Conservation (phyloP, 2,329 filamentous ascomycete species). For the Clonostachys rosea region DNA sequence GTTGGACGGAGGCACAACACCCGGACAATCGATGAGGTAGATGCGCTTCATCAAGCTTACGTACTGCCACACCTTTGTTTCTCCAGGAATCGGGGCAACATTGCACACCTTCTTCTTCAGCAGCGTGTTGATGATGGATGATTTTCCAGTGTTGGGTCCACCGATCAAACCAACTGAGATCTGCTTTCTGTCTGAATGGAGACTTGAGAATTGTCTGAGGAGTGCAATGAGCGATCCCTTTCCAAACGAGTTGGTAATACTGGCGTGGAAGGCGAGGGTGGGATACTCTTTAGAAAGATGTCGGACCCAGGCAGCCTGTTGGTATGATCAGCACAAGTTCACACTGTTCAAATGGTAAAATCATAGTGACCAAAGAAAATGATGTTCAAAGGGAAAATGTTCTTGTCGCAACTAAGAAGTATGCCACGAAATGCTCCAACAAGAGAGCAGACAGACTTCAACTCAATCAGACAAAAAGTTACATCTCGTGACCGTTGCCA, state of each 20-base stretch:
- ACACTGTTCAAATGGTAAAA: constrained; percentile 4
- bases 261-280: constrained; percentile 90
- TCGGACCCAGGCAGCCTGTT: constrained; percentile 87
- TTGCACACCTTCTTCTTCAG: constrained; percentile 92
- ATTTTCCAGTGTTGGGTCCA: constrained; percentile 87
- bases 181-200: constrained; percentile 89
- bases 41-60: constrained; percentile 93
- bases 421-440: constrained; percentile 56
- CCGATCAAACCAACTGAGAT: constrained; percentile 84
- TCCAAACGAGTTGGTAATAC: constrained; percentile 92
- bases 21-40: constrained; percentile 88
- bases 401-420: constrained; percentile 99
- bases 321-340: constrained; percentile 12
- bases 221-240: constrained; percentile 93
- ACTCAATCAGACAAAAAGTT: constrained; percentile 89
- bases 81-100: constrained; percentile 90
- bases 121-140: constrained; percentile 93
- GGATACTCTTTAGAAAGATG: constrained; percentile 85
- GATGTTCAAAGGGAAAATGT: constrained; percentile 33
- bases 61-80: constrained; percentile 98
- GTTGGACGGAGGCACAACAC: constrained; percentile 86
- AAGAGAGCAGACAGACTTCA: constrained; percentile 73
- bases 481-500: constrained; percentile 74
- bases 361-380: constrained; percentile 10
- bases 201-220: constrained; percentile 83